Evolutionary conservation across 2,329 filamentous ascomycete genomes (phyloP).

Genomic region (Phoma sp.): DNA sequence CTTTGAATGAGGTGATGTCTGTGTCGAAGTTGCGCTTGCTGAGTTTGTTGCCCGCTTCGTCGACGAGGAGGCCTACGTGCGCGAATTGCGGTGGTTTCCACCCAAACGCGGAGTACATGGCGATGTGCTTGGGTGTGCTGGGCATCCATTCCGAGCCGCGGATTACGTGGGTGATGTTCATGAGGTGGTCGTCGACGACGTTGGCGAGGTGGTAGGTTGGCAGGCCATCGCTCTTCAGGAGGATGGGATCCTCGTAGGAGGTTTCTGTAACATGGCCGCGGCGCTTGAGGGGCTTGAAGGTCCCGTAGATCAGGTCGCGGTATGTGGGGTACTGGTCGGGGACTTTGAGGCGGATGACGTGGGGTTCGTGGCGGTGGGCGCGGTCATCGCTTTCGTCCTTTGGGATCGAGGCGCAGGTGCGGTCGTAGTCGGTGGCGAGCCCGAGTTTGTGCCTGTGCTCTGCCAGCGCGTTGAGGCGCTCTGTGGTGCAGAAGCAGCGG

Average conservation of each 20-base stretch:
- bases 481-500: constrained; percentile 85
- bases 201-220: constrained; percentile 98
- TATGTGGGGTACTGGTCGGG: constrained; percentile 68
- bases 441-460: constrained; percentile 65
- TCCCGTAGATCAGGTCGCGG: constrained; percentile 80
- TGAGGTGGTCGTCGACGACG: constrained; percentile 92
- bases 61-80: constrained; percentile 57
- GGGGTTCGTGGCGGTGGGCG: constrained; percentile 70
- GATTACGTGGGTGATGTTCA: constrained; percentile 95
- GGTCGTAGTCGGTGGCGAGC: constrained; percentile 67
- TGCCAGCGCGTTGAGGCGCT: constrained; percentile 72
- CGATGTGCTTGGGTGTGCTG: constrained; percentile 81
- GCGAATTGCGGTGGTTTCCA: constrained; percentile 57
- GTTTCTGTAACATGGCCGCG: constrained; percentile 49
- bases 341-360: constrained; percentile 77
- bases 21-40: constrained; percentile 83
- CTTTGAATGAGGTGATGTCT: constrained; percentile 63
- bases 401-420: constrained; percentile 74
- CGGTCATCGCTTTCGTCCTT: constrained; percentile 72
- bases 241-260: constrained; percentile 79
- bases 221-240: constrained; percentile 88
- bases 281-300: constrained; percentile 40
- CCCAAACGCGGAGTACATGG: constrained; percentile 57
- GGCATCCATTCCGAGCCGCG: constrained; percentile 96
- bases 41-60: constrained; percentile 56